Conservation (phyloP, 352 stramenopile species). For the Phytophthora ramorum region DNA sequence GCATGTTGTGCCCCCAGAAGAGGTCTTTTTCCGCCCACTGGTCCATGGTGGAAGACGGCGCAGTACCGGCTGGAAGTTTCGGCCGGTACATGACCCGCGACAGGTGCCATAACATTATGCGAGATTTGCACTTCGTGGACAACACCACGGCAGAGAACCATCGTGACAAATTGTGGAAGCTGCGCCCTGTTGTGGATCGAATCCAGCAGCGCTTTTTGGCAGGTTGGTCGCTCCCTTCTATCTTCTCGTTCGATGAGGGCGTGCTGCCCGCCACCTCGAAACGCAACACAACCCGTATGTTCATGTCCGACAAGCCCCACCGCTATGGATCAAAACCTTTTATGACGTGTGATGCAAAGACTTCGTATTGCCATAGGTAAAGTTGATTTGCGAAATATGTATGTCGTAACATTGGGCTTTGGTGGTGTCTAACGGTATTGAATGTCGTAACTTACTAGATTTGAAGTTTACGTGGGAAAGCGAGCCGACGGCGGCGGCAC, state of each 20-base stretch:
- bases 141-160: no score
- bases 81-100: no score
- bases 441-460: slow-evolving; percentile 12
- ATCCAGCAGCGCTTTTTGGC: slow-evolving; percentile 13
- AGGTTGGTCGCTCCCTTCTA: slow-evolving; percentile 8
- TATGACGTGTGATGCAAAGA: slow-evolving; percentile 19
- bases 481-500: not conserved
- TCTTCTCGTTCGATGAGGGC: slow-evolving; percentile 42
- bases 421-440: no score
- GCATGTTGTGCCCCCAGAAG: no score
- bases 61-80: no score
- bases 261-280: slow-evolving; percentile 29
- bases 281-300: slow-evolving; percentile 39
- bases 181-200: no score
- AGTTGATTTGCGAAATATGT: not conserved
- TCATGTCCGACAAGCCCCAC: slow-evolving; percentile 31
- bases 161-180: no score
- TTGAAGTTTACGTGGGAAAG: slow-evolving; percentile 13
- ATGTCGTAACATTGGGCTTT: not conserved
- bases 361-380: slow-evolving; percentile 10
- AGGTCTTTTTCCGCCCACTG: no score
- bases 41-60: no score
- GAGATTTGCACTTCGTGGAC: no score
- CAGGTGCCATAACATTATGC: no score
- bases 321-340: slow-evolving; percentile 29